Base-by-base conservation (phyloP, 78 protist genomes). In the Planoprotostelium fungivorum region DNA sequence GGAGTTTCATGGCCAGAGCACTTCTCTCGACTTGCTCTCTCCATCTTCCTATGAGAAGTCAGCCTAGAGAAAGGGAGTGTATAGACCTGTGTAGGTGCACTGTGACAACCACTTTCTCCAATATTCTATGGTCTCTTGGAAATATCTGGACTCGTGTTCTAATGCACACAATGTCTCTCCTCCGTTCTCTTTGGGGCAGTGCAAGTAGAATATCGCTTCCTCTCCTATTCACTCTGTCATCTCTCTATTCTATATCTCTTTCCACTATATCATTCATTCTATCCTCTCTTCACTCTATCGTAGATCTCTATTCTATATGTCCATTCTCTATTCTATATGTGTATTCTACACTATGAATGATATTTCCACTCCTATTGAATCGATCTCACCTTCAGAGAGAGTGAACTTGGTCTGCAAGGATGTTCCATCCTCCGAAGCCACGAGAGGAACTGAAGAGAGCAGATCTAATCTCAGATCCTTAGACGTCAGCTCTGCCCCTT, bases 81-180 rank as follows among this genome's bases (percentile, higher is more conserved):
- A 25, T 16, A 25, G 31, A 51, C 73, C 73, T 51, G 5, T 85
- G 63, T 92, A 92, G 0, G 94, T 89, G 1, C 94, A 92, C 34
- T 86, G 87, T 0, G 89, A 91, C 34, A 92, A 37, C 94, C 94
- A 92, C 23, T 89, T 89, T 35, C 90, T 88, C 94, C 94, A 92
- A 83, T 85, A 92, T 88, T 89, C 83, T 0, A 92, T 28, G 29
- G 94, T 92, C 1, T 51, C 73, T 25, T 51, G 5, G 73, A 51
- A 51, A 51, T 51, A 51, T 51, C 5, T 16, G 16, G 5, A 5
- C 16, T 51, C 73, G 73, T 51, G 73, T 25, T 5, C 16, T 5
- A 51, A 16, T 25, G 73, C 5, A 5, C 16, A 5, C 73, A 51
- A 25, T 5, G 5, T 16, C 16, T 51, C 73, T 51, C 16, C 73